Evolutionary conservation across 2,329 filamentous ascomycete genomes (phyloP), one percentile per base, ranked within the genome.

Genomic region (Cytospora paraplurivora): DNA sequence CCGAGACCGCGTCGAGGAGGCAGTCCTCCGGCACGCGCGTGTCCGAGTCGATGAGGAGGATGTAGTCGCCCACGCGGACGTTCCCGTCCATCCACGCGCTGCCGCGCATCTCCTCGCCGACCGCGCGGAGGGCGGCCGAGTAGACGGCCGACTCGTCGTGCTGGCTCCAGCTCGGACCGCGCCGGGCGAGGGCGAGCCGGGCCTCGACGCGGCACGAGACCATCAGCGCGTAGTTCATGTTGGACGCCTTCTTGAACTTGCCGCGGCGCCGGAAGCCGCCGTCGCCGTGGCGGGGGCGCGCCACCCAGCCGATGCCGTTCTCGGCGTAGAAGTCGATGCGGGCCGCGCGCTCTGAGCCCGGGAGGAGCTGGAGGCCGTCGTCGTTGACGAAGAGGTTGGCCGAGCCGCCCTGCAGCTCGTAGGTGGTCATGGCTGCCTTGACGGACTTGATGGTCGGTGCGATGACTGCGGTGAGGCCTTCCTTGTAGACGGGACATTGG

Each of bases 401-500:
- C 8, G 88, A 90, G n/a, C 89, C 89, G 67, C 89, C 89, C 71
- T 92, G 89, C 19, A 91, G 80, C 72, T 92, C 89, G 71, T 92
- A 92, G 0, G 88, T 91, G 37, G 87, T 89, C 72, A 92, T 91
- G 67, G 89, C 89, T 69, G 88, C 84, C 77, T 92, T 92, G 76
- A 93, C 83, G 1, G 90, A 93, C 71, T 86, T 87, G 70, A 93
- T 85, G 0, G 91, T 94, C 8, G 91, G 91, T 21, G 82, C 84
- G 70, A 93, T 93, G 74, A 96, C 92, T 66, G 81, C 85, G 41
- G 78, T 78, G 3, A 96, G 81, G 68, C 91, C 91, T 74, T 96
- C 92, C 75, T 94, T 95, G 79, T 95, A 96, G 0, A 96, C 90
- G 5, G 92, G 92, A 74, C 91, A 93, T 72, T 96, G 92, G 50